Base-by-base conservation (phyloP, 345 rosid genomes). In the Anastatica hierochuntica region DNA sequence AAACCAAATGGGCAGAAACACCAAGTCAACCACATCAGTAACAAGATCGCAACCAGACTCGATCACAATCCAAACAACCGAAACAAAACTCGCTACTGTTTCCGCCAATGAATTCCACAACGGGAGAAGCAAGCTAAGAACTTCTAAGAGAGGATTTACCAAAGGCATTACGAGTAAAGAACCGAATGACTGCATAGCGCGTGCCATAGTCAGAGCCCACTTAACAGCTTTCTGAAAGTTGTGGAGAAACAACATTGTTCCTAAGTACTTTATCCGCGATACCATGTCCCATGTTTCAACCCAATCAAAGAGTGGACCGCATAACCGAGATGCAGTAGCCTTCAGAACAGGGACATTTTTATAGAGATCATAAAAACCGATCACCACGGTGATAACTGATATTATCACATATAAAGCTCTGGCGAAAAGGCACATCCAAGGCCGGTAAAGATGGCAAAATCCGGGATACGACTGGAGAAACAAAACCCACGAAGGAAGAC, bases 391-490 rank as follows among this genome's bases (percentile, higher is more conserved):
- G 51, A 80, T 53, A 65, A 77, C 17, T 46, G 96, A 94, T 19
- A 94, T 67, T 19, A 79, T 15, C 65, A 94, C 92, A 23, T 94
- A 88, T 23, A 94, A 60, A 55, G 90, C 84, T 74, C 99, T 78
- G 19, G 85, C 99, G 8, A 94, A 68, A 45, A 85, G 97, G 69
- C 97, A 88, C 97, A 94, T 94, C 99, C 99, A 94, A 1, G 96
- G 99, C 42, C 96, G 84, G 62, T 94, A 94, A 15, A 85, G 72
- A 74, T 88, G 89, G 63, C 95, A 79, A 54, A 94, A 82, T 2
- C 81, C 95, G 4, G 97, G 97, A 72, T 88, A 94, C 47, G 99
- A 94, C 60, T 94, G 97, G 40, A 94, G 95, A 63, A 94, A 94
- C 67, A 94, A 57, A 43, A 86, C 97, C 99, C 99, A 94, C 14